Percentiles rank a stretch among this genome's conserved stretches.
Conservation (phyloP, 176 grass and related monocot genomes). For the Elaeis guineensis region DNA sequence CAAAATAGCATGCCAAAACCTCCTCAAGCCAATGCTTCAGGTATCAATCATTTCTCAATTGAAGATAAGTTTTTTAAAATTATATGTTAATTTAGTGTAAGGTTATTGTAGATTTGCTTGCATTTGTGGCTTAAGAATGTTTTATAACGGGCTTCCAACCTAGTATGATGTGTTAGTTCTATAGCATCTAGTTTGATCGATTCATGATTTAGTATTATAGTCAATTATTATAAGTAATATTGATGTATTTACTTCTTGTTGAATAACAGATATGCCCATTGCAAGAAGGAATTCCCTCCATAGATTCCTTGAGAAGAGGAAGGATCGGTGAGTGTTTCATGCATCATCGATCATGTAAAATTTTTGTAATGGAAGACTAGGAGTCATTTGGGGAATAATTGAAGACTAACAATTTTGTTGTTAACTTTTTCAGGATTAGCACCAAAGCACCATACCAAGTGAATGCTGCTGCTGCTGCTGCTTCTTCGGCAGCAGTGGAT, state of each 20-base stretch:
- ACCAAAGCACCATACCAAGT: conserved; percentile 12
- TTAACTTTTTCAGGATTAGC: background rate
- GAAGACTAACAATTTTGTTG: background rate
- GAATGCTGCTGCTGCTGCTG: conserved; percentile 8
- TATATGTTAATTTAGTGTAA: too few species aligned
- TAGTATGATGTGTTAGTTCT: too few species aligned
- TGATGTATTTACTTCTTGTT: background rate
- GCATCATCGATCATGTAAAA: too few species aligned
- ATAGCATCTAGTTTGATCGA: too few species aligned
- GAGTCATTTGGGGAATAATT: too few species aligned
- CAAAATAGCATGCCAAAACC: conserved; percentile 4
- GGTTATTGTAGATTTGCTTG: too few species aligned
- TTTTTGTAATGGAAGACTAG: too few species aligned
- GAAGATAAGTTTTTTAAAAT: too few species aligned
- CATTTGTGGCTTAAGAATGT: too few species aligned
- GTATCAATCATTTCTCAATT: conserved; percentile 7
- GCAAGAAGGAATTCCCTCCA: conserved; percentile 50
- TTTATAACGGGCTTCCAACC: too few species aligned
- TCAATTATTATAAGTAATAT: too few species aligned
- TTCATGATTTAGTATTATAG: too few species aligned
- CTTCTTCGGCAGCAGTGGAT: background rate
- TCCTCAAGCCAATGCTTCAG: conserved; percentile 16
- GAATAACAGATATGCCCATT: conserved; percentile 40
- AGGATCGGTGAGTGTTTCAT: conserved; percentile 37
- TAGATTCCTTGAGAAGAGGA: conserved; percentile 68